Evolutionary conservation across 1,284 basidiomycete species (phyloP).

Genomic region (Rhodofomes roseus): DNA sequence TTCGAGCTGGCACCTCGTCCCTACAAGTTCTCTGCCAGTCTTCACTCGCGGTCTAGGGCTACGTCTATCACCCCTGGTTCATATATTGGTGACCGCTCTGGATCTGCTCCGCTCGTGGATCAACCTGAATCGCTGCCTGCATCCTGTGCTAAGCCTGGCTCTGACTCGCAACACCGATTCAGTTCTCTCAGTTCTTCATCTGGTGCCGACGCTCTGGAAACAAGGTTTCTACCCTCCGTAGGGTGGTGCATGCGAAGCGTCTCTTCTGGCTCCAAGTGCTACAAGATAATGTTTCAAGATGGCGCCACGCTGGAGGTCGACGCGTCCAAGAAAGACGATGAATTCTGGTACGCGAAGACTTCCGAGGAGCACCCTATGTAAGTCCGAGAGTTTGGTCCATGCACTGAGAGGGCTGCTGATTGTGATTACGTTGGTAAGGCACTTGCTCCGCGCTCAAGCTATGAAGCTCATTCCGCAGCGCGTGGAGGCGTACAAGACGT

Average conservation of each 20-base stretch:
- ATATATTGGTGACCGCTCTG: not conserved
- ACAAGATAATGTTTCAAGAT: constrained; percentile 46
- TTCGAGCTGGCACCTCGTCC: constrained; percentile 24
- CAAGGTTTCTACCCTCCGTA: constrained; percentile 36
- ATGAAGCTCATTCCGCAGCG: constrained; percentile 34
- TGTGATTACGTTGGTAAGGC: not conserved
- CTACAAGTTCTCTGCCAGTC: constrained; percentile 14
- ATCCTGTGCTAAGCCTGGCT: not conserved
- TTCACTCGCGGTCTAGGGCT: not conserved
- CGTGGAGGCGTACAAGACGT: constrained; percentile 41
- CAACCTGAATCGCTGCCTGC: not conserved
- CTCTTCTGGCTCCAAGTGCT: constrained; percentile 31
- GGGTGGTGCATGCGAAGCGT: constrained; percentile 43
- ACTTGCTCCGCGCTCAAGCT: constrained; percentile 31
- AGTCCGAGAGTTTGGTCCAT: constrained; percentile 4
- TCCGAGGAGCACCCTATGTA: constrained; percentile 29
- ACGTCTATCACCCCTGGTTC: not conserved
- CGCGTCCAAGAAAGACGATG: constrained; percentile 32
- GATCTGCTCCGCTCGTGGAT: not conserved
- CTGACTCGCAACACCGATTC: not conserved
- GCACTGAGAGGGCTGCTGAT: too few species aligned
- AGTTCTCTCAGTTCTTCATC: not conserved
- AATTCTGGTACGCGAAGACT: constrained; percentile 31
- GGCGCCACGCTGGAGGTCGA: constrained; percentile 40
- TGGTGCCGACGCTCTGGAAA: constrained; percentile 11